Percentiles rank a stretch among this genome's conserved stretches.
Evolutionary conservation across 805 yeast species (phyloP).

Genomic region (Torulaspora quercuum): DNA sequence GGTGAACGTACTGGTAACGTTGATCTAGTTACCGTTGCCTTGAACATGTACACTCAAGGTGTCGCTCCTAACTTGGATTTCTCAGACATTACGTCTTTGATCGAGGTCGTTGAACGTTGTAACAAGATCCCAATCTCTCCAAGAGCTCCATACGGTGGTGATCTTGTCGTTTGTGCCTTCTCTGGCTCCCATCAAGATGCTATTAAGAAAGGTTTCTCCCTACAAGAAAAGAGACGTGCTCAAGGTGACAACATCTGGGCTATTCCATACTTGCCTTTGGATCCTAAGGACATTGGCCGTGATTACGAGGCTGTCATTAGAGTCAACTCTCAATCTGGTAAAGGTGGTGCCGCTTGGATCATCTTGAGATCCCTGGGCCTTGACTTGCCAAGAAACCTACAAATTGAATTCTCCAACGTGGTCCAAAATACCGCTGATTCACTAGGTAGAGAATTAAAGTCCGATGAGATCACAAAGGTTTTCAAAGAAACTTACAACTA

Average conservation of each 20-base stretch:
- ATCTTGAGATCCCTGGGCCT: conserved; percentile 65
- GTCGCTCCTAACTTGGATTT: conserved; percentile 68
- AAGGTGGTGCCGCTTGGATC: conserved; percentile 86
- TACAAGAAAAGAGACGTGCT: conserved; percentile 49
- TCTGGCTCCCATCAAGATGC: conserved; percentile 73
- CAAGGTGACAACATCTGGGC: conserved; percentile 55
- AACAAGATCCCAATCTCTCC: conserved; percentile 71
- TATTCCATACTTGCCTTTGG: conserved; percentile 75
- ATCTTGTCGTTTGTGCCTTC: conserved; percentile 74
- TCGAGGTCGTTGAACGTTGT: conserved; percentile 69
- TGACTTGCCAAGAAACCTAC: conserved; percentile 70
- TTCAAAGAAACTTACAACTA: conserved; percentile 56
- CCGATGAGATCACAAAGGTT: conserved; percentile 58
- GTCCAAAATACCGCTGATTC: conserved; percentile 65
- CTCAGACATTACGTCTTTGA: conserved; percentile 61
- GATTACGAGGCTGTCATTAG: conserved; percentile 78
- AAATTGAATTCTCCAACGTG: conserved; percentile 60
- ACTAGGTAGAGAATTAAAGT: conserved; percentile 64
- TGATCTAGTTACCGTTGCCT: conserved; percentile 69
- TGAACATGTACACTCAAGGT: conserved; percentile 77
- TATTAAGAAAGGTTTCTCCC: conserved; percentile 60
- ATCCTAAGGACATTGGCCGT: conserved; percentile 78
- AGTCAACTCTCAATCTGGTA: conserved; percentile 84
- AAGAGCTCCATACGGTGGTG: conserved; percentile 80
- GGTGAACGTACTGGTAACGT: conserved; percentile 87